These are phyloP conservation scores for Vitis rupestris DNA, from an alignment of 164 flowering plant genomes.

Conservation along the genomic window DNA sequence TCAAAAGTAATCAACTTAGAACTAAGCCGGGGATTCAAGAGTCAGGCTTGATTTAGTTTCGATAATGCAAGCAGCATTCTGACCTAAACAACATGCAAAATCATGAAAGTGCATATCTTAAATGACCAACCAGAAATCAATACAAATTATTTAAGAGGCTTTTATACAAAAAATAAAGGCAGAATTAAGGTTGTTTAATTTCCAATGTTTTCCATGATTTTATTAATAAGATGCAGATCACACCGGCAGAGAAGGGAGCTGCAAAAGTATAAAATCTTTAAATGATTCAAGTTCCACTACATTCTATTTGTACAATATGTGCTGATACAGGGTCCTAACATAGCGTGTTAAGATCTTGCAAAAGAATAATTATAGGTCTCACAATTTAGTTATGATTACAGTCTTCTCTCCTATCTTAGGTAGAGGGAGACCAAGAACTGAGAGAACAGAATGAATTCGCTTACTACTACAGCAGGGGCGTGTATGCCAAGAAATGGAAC, in stretches of 20 bases:
- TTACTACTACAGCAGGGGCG: constrained; percentile 77
- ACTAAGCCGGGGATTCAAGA: background rate
- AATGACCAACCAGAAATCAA: too few species aligned
- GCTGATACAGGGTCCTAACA: constrained; percentile 28
- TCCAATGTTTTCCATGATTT: background rate
- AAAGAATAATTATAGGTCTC: constrained; percentile 30
- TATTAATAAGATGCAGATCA: background rate
- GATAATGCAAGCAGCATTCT: background rate
- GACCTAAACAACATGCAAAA: background rate
- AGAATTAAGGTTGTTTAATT: background rate
- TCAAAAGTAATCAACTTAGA: too few species aligned
- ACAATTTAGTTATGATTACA: constrained; percentile 13
- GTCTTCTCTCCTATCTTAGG: constrained; percentile 46
- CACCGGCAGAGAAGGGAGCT: background rate
- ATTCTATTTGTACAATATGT: constrained; percentile 36
- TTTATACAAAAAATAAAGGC: background rate
- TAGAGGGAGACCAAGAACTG: constrained; percentile 84
- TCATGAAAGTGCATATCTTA: too few species aligned
- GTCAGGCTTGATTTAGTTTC: too few species aligned
- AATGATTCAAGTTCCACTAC: constrained; percentile 9
- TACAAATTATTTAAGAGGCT: too few species aligned
- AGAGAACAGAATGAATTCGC: constrained; percentile 79
- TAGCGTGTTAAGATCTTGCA: constrained; percentile 30
- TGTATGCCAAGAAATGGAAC: constrained; percentile 87
- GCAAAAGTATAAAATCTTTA: background rate